Percentiles rank a stretch among this genome's conserved stretches.
These are phyloP conservation scores for Podospora conica DNA, from an alignment of 495 filamentous ascomycete species.

Conservation along the genomic window DNA sequence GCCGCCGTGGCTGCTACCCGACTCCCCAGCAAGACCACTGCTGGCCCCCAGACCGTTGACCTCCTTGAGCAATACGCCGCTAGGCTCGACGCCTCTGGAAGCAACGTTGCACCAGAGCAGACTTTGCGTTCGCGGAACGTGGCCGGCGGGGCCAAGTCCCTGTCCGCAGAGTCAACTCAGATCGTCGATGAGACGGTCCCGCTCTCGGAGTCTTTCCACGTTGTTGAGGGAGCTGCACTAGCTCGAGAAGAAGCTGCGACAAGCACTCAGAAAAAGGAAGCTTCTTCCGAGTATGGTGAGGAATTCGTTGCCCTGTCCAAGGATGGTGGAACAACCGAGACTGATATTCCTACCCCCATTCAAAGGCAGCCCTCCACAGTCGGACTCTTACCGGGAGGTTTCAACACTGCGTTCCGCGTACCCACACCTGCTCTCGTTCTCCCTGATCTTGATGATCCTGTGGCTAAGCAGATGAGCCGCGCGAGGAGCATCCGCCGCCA, in stretches of 20 bases:
- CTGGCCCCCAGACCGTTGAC: constrained; percentile 13
- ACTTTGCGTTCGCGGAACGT: not conserved
- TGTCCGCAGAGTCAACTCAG: constrained; percentile 17
- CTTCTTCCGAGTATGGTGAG: constrained; percentile 32
- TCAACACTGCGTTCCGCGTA: constrained; percentile 34
- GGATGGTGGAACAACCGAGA: constrained; percentile 30
- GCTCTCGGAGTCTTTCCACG: constrained; percentile 35
- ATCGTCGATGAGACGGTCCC: constrained; percentile 26
- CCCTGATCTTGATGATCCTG: constrained; percentile 38
- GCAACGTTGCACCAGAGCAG: not conserved
- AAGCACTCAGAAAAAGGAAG: constrained; percentile 18
- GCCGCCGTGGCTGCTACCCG: constrained; percentile 20
- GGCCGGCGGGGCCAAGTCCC: constrained; percentile 2
- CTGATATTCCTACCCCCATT: constrained; percentile 28
- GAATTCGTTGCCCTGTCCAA: constrained; percentile 25
- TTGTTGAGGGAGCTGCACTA: constrained; percentile 27
- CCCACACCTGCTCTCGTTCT: constrained; percentile 39
- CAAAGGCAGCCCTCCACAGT: constrained; percentile 22
- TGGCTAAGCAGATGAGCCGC: constrained; percentile 34
- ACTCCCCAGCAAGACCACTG: constrained; percentile 11
- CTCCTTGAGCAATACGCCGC: constrained; percentile 19
- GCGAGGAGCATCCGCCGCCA: constrained; percentile 34
- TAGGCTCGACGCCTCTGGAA: constrained; percentile 10
- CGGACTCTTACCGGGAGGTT: constrained; percentile 11
- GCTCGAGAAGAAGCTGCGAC: constrained; percentile 27